These are phyloP conservation scores for Pythium phragmitis DNA, from an alignment of 352 stramenopile species.

Conservation along the genomic window DNA sequence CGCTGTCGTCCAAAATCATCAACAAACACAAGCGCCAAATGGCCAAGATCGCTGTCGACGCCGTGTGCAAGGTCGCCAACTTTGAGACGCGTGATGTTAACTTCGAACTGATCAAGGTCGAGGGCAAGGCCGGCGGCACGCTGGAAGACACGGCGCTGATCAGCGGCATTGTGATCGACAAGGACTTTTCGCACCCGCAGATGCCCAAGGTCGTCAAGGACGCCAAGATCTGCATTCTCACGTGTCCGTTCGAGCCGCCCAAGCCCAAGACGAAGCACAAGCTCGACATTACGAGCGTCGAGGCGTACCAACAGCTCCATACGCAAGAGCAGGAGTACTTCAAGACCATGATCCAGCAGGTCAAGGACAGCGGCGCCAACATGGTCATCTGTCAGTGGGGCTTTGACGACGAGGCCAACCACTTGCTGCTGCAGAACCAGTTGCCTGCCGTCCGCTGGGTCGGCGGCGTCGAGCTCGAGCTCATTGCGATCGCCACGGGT, in stretches of 20 bases:
- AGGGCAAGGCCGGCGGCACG: constrained; percentile 97
- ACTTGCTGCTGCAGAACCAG: constrained; percentile 97
- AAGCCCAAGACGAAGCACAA: constrained; percentile 99
- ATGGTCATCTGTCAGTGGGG: constrained; percentile 99
- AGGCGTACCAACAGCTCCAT: constrained; percentile 97
- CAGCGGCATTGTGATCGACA: constrained; percentile 99
- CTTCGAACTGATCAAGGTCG: constrained; percentile 99
- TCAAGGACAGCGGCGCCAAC: constrained; percentile 98
- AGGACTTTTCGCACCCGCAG: constrained; percentile 99
- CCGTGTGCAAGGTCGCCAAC: constrained; percentile 97
- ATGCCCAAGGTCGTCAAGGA: constrained; percentile 98
- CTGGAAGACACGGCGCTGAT: constrained; percentile 98
- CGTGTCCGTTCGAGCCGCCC: constrained; percentile 98
- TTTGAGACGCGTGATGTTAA: constrained; percentile 99
- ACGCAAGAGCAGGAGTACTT: constrained; percentile 99
- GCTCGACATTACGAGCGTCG: constrained; percentile 98
- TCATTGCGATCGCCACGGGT: constrained; percentile 99
- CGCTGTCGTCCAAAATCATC: constrained; percentile 98
- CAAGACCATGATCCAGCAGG: constrained; percentile 98
- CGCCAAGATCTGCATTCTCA: constrained; percentile 98
- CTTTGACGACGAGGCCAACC: constrained; percentile 99
- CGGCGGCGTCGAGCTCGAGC: constrained; percentile 98
- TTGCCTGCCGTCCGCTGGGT: constrained; percentile 98
- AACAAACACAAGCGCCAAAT: constrained; percentile 99
- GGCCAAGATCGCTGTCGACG: constrained; percentile 98